Evolutionary conservation across 2,329 filamentous ascomycete species (phyloP).

Genomic region (Tolypocladium sp.): DNA sequence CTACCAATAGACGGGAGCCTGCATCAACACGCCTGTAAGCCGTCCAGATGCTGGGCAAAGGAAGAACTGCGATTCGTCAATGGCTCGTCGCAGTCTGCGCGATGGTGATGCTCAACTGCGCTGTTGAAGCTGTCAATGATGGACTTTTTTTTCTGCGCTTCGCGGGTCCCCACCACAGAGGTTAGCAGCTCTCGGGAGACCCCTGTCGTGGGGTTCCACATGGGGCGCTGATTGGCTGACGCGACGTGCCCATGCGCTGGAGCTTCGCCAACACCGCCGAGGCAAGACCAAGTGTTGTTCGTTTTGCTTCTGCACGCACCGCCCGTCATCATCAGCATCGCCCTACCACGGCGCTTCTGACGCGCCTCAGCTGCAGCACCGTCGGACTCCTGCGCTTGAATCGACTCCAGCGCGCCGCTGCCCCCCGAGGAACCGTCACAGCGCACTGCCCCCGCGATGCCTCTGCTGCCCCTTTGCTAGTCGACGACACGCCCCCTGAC

Average conservation of each 20-base stretch:
- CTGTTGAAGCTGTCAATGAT: background rate
- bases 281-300: background rate
- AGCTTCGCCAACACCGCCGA: background rate
- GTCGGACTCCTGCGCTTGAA: background rate
- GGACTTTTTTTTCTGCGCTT: conserved; percentile 13
- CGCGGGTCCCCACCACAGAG: background rate
- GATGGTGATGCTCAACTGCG: background rate
- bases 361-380: background rate
- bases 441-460: conserved; percentile 8
- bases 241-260: background rate
- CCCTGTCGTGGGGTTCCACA: conserved; percentile 11
- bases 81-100: background rate
- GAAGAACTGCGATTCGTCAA: background rate
- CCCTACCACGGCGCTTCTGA: background rate
- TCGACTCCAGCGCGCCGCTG: background rate
- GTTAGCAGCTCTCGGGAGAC: background rate
- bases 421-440: background rate
- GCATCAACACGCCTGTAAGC: background rate
- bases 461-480: conserved; percentile 8
- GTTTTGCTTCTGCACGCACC: background rate
- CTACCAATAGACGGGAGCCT: background rate
- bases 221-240: conserved; percentile 15
- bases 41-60: background rate
- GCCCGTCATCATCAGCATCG: background rate
- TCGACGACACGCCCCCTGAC: conserved; percentile 14